Conservation (phyloP, 2,329 filamentous ascomycete species). For the Pyrenophora graminea region DNA sequence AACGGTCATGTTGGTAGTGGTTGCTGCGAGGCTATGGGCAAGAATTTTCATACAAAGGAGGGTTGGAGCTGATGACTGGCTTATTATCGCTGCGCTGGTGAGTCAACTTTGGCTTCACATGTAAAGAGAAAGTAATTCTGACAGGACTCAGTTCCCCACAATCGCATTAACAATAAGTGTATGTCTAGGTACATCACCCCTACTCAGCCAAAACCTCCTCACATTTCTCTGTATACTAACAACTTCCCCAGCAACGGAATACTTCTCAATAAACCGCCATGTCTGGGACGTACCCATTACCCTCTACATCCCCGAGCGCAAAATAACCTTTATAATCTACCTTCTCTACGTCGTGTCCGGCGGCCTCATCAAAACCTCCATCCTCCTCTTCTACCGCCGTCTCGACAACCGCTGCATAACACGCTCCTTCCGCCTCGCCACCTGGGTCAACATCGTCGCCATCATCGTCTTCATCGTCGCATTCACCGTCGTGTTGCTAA, state of each 20-base stretch:
- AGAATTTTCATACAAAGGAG: constrained; percentile 18
- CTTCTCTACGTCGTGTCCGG: constrained; percentile 17
- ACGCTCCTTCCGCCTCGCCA: constrained; percentile 14
- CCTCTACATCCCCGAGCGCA: constrained; percentile 11
- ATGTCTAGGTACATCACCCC: neutral
- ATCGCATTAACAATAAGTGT: neutral
- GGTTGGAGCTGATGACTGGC: constrained; percentile 21
- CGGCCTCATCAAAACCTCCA: constrained; percentile 30
- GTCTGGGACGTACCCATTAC: constrained; percentile 20
- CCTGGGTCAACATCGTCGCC: constrained; percentile 20
- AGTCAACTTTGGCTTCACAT: neutral
- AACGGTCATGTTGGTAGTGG: constrained; percentile 11
- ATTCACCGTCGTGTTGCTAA: constrained; percentile 16
- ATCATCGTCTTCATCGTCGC: constrained; percentile 16
- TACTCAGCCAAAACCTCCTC: too few relatives aligned
- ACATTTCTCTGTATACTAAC: too few relatives aligned
- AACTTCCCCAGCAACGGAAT: constrained; percentile 1
- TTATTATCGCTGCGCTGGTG: constrained; percentile 21
- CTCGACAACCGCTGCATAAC: constrained; percentile 18
- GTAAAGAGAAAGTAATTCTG: neutral
- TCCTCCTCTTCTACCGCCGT: constrained; percentile 30
- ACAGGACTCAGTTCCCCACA: neutral
- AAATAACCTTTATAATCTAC: constrained; percentile 22
- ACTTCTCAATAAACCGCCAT: constrained; percentile 16
- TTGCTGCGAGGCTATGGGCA: constrained; percentile 19